A percentile compares a stretch with the other conserved stretches of the same genome.
phyloP scores from a whole-genome alignment of 192 early-diverging fungal genomes.

The Gaertneriomyces semiglobifer region DNA sequence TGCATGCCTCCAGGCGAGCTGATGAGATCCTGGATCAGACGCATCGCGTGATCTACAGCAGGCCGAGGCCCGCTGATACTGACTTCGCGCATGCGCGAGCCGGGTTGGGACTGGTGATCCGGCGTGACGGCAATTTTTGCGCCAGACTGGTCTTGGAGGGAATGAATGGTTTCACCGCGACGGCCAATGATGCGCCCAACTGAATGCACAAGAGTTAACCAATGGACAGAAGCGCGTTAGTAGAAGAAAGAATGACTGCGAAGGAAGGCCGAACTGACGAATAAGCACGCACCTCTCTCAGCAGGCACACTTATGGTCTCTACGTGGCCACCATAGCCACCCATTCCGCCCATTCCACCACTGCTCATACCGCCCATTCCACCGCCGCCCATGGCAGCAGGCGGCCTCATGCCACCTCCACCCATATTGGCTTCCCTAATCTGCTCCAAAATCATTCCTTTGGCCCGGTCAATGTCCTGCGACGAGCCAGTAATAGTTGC shows the following conservation, averaged over 20 bases:
- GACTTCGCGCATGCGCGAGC: constrained; percentile 27
- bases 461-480: constrained; percentile 64
- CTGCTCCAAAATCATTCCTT: constrained; percentile 72
- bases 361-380: not conserved
- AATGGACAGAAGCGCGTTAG: not conserved
- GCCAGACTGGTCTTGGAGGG: constrained; percentile 71
- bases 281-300: constrained; percentile 16
- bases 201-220: constrained; percentile 19
- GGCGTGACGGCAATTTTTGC: constrained; percentile 64
- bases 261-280: not conserved
- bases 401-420: not conserved
- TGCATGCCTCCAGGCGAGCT: constrained; percentile 8
- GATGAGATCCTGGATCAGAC: constrained; percentile 35
- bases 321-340: not conserved
- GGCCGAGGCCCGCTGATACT: constrained; percentile 38
- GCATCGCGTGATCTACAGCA: constrained; percentile 35
- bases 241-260: not conserved
- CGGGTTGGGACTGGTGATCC: constrained; percentile 27
- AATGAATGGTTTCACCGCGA: constrained; percentile 77
- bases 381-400: constrained; percentile 2
- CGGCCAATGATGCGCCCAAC: constrained; percentile 78
- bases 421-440: constrained; percentile 36
- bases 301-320: constrained; percentile 16
- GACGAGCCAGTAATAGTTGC: constrained; percentile 71
- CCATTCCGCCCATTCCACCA: not conserved